Base-by-base conservation (phyloP, 23 red algal species). In the Gracilariopsis chorda region DNA sequence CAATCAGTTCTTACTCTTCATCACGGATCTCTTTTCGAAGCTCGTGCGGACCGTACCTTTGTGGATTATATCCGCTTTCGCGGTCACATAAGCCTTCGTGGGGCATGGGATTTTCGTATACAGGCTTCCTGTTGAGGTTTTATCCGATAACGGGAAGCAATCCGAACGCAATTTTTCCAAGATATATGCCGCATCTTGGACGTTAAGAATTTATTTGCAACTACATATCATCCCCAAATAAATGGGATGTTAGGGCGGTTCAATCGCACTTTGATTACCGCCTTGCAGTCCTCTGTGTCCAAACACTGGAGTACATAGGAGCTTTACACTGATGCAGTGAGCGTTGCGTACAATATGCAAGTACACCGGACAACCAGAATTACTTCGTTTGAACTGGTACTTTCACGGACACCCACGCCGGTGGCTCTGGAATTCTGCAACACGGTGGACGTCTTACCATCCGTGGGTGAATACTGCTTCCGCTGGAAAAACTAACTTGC, bases 111-210 rank as follows among this genome's bases (percentile, higher is more conserved):
- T 63, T 63, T 63, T 63, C 58, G 34, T 19, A 10, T 77, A 77
- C 63, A 56, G 80, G 1, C 80, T 56, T 19, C 78, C 80, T 3
- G 37, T 51, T 7, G 19, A 47, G n/a, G 25, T 85, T 6, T 34
- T 85, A 21, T 68, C 80, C 14, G 80, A 85, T 42, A 68, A 85
- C 43, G 36, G 57, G 28, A 41, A 25, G 1, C 80, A 85, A 40
- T 85, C 67, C 44, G 25, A 19, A 41, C 55, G 37, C 0, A 1
- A 40, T 68, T 68, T 27, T 71, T 63, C 14, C 13, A 52, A 9
- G 12, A 80, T 36, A n/a, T n/a, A n/a, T n/a, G n/a, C n/a, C 19
- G 46, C 73, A 32, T 35, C 19, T 20, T 48, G 4, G 73, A 39
- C 32, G 35, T 40, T 60, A 17, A 34, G 25, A 48, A 70, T 62